A percentile compares a stretch with the other conserved stretches of the same genome.
Conservation (phyloP, 257 asterid genomes). For the Dorcoceras hygrometricum region DNA sequence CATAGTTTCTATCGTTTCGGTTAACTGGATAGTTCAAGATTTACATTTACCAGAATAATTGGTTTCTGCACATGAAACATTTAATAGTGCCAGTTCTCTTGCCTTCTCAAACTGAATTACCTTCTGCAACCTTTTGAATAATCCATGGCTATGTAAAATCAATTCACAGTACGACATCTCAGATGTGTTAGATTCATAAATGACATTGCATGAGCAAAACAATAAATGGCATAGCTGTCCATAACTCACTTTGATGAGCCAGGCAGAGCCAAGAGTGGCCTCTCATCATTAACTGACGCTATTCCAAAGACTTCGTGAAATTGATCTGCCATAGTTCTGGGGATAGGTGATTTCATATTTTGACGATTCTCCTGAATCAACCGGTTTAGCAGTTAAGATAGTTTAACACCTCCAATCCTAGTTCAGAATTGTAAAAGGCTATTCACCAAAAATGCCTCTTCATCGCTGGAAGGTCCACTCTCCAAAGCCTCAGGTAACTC, state of each 20-base stretch:
- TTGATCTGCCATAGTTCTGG: constrained; percentile 71
- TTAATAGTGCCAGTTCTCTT: constrained; percentile 46
- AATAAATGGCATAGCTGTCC: neutral
- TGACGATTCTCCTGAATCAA: constrained; percentile 53
- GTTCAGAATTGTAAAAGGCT: constrained; percentile 20
- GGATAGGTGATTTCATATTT: constrained; percentile 30
- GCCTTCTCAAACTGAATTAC: constrained; percentile 69
- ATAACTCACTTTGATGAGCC: constrained; percentile 42
- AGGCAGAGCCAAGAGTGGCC: constrained; percentile 32
- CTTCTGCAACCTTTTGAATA: constrained; percentile 48
- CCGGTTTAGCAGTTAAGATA: constrained; percentile 21
- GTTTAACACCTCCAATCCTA: constrained; percentile 24
- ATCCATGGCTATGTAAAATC: too few species aligned
- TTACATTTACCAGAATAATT: constrained; percentile 43
- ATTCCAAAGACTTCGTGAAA: constrained; percentile 71
- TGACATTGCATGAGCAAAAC: too few species aligned
- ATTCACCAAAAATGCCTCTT: constrained; percentile 47
- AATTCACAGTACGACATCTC: too few species aligned
- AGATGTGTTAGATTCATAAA: too few species aligned
- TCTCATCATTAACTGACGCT: constrained; percentile 32
- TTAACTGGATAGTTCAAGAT: constrained; percentile 12
- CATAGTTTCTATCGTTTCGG: neutral
- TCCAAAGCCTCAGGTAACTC: constrained; percentile 47
- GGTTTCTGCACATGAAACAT: constrained; percentile 30
- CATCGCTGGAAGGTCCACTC: constrained; percentile 39